A percentile compares a stretch with the other conserved stretches of the same genome.
Evolutionary conservation across 495 filamentous ascomycete genomes (phyloP).

Genomic region (Penicillium canariense): DNA sequence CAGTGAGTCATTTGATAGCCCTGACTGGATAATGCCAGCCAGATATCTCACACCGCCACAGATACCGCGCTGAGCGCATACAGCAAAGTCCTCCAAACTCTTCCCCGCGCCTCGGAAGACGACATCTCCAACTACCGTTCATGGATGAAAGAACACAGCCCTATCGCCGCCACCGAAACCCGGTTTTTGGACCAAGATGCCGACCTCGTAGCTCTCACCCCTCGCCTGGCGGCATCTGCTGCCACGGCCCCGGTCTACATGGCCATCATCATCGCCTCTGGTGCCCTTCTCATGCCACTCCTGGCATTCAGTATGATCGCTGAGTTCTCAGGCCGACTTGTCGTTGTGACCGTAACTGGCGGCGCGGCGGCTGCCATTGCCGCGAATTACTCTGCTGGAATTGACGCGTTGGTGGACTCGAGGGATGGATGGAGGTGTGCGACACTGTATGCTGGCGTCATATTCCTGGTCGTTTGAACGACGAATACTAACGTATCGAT

Average conservation of each 20-base stretch:
- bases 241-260: slow-evolving; percentile 34
- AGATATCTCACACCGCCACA: slow-evolving; percentile 26
- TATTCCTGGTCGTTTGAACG: not conserved
- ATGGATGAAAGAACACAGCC: slow-evolving; percentile 61
- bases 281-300: slow-evolving; percentile 56
- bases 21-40: not conserved
- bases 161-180: slow-evolving; percentile 64
- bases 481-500: slow-evolving; percentile 6
- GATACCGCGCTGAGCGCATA: slow-evolving; percentile 71
- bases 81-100: slow-evolving; percentile 54
- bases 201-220: slow-evolving; percentile 62
- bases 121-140: slow-evolving; percentile 63
- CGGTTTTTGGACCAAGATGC: slow-evolving; percentile 62
- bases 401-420: slow-evolving; percentile 37
- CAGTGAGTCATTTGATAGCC: slow-evolving; percentile 54
- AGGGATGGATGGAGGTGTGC: slow-evolving; percentile 44
- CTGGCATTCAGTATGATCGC: slow-evolving; percentile 54
- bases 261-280: slow-evolving; percentile 53
- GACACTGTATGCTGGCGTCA: slow-evolving; percentile 28
- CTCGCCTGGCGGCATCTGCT: slow-evolving; percentile 19
- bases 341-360: slow-evolving; percentile 45
- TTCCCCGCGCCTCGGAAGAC: slow-evolving; percentile 52
- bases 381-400: slow-evolving; percentile 36
- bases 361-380: slow-evolving; percentile 39
- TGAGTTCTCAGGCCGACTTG: slow-evolving; percentile 54